Evolutionary conservation across 139 green algal genomes (phyloP).

Genomic region (Picochlorum sp.): DNA sequence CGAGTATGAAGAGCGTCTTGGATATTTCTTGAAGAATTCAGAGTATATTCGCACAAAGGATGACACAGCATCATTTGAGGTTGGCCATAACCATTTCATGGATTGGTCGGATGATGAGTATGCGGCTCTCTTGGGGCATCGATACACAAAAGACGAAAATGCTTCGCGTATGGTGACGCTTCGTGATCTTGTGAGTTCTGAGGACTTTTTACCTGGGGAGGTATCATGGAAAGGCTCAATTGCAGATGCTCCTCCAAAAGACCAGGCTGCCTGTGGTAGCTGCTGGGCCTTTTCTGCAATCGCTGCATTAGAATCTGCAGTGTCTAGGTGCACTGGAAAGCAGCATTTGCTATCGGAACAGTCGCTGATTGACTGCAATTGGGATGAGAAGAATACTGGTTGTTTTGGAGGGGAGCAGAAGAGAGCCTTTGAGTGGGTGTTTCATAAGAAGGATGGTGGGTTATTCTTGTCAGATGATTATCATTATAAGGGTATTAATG

Average conservation of each 20-base stretch:
- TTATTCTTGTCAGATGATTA: slow-evolving; percentile 29
- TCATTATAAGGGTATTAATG: slow-evolving; percentile 40
- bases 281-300: slow-evolving; percentile 38
- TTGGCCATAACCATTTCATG: slow-evolving; percentile 39
- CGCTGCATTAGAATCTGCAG: slow-evolving; percentile 36
- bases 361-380: slow-evolving; percentile 51
- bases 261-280: slow-evolving; percentile 46
- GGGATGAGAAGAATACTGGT: slow-evolving; percentile 28
- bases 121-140: slow-evolving; percentile 19
- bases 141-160: slow-evolving; percentile 5
- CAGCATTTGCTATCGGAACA: slow-evolving; percentile 47
- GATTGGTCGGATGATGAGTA: slow-evolving; percentile 45
- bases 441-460: slow-evolving; percentile 16
- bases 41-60: slow-evolving; percentile 13
- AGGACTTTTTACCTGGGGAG: slow-evolving; percentile 20
- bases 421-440: slow-evolving; percentile 31
- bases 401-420: slow-evolving; percentile 37
- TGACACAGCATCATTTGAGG: not conserved
- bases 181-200: slow-evolving; percentile 10
- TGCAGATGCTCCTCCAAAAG: slow-evolving; percentile 48
- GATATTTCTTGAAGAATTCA: slow-evolving; percentile 22
- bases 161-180: slow-evolving; percentile 15
- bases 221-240: slow-evolving; percentile 37
- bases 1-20: slow-evolving; percentile 29
- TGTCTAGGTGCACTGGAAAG: slow-evolving; percentile 31